Base-by-base conservation (phyloP, 768 basidiomycete genomes). In the Obba rivulosa region DNA sequence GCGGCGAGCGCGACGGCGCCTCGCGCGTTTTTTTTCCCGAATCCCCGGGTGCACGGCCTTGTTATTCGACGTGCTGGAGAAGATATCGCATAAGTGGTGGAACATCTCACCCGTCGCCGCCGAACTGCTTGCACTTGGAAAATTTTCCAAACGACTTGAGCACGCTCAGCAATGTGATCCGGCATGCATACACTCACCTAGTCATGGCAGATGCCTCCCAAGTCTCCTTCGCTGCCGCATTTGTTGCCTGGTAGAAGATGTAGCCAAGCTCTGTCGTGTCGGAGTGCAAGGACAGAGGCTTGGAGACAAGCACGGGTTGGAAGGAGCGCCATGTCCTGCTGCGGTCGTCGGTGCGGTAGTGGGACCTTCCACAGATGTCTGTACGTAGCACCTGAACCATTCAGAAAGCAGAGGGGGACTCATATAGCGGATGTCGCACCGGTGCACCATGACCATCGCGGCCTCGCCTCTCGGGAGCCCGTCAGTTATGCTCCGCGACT, bases 1-100 rank as follows among this genome's bases (percentile, higher is more conserved):
- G 94, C 88, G 0, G 95, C 95, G 44, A 99, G 80, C 0, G 92
- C 95, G 4, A 91, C 74, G 17, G 98, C 83, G 1, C 95, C 96
- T 25, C 79, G 81, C 0, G 92, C 88, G 45, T 85, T 81, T 67
- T 83, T 90, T n/a, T n/a, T n/a, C n/a, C 4, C 81, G 84, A 14
- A 92, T 86, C 1, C 93, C 91, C 1, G 98, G 75, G 57, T 92
- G 88, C 57, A 94, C 92, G 40, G 87, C 72, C n/a, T 73, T 74
- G 39, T 62, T 75, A 4, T 82, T 78, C 0, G 65, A 61, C 2
- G 81, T 80, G 48, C 82, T 87, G 34, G 84, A 84, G 72, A 78
- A 96, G 35, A 99, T 79, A 5, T 88, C 79, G 41, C 81, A 81
- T 21, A 80, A 78, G 22, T 75, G 72, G 43, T n/a, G n/a, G n/a